Evolutionary conservation across 495 filamentous ascomycete genomes (phyloP).

Genomic region (Glarea lozoyensis): DNA sequence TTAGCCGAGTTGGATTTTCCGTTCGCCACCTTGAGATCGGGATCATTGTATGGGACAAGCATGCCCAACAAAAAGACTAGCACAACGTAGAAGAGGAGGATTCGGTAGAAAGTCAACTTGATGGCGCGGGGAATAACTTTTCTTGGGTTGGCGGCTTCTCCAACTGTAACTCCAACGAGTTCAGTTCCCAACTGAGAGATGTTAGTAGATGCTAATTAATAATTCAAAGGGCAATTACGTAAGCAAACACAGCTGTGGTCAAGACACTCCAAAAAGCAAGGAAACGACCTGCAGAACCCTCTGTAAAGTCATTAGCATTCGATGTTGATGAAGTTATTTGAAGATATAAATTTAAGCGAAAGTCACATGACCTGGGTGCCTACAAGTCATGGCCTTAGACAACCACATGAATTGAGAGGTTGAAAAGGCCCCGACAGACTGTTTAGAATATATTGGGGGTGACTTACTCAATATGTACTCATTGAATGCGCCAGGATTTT

Average conservation of each 20-base stretch:
- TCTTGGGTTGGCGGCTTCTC: constrained; percentile 62
- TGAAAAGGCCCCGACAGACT: no score
- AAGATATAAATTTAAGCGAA: no score
- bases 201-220: no score
- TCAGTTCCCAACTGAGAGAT: constrained; percentile 89
- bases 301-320: constrained; percentile 19
- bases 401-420: no score
- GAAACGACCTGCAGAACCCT: constrained; percentile 47
- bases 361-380: no score
- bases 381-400: no score
- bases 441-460: background rate
- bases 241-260: constrained; percentile 70
- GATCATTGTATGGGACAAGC: constrained; percentile 51
- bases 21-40: constrained; percentile 41
- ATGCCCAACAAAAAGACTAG: constrained; percentile 65
- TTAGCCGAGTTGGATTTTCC: constrained; percentile 46
- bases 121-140: constrained; percentile 60
- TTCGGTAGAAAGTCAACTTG: constrained; percentile 61
- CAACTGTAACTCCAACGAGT: constrained; percentile 67
- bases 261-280: constrained; percentile 69
- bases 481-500: constrained; percentile 58
- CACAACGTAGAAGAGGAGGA: constrained; percentile 62
- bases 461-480: constrained; percentile 22
- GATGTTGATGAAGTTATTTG: no score
- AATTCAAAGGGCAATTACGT: no score